Conservation (phyloP, 352 stramenopile species). For the Globisporangium recalcitrans region DNA sequence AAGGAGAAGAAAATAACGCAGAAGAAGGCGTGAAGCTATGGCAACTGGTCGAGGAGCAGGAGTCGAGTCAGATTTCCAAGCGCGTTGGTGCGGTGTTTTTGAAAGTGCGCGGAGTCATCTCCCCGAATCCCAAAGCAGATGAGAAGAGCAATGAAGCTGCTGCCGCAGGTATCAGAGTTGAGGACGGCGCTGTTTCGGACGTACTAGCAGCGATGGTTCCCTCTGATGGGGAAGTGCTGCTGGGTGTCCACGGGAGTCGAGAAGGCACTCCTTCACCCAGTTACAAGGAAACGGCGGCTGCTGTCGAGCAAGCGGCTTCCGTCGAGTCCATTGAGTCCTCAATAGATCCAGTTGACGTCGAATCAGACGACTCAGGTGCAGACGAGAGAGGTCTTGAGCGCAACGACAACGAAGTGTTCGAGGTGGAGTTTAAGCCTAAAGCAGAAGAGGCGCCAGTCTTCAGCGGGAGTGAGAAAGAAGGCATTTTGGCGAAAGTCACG, state of each 20-base stretch:
- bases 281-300: background rate
- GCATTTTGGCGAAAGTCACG: background rate
- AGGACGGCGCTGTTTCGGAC: background rate
- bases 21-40: too few relatives aligned
- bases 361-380: background rate
- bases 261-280: background rate
- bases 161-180: background rate
- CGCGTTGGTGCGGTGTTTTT: background rate
- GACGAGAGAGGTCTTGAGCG: background rate
- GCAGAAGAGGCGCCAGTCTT: background rate
- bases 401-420: background rate
- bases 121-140: background rate
- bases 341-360: background rate
- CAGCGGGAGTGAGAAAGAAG: background rate
- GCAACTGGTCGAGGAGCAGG: background rate
- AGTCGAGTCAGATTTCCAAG: background rate
- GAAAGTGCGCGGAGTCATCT: constrained; percentile 4
- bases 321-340: background rate
- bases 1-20: too few relatives aligned
- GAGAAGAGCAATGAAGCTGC: background rate
- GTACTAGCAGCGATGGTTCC: background rate
- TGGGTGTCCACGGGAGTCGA: background rate
- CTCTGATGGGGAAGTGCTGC: background rate
- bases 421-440: background rate
- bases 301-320: background rate